Evolutionary conservation across 768 basidiomycete genomes (phyloP).

Genomic region (Boletellus ananas): DNA sequence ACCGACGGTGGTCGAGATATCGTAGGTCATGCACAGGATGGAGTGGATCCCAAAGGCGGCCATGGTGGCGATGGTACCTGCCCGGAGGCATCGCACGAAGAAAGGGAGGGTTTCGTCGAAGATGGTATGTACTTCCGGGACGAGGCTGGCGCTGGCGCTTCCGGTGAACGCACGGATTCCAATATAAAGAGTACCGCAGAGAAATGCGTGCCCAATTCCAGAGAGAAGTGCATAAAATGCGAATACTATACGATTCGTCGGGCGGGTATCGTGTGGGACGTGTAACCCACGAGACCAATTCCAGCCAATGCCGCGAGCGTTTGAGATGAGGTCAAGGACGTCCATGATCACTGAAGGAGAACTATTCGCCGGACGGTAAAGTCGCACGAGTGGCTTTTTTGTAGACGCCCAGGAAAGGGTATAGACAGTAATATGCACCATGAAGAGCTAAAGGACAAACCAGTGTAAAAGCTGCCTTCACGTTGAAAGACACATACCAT

Average conservation of each 20-base stretch:
- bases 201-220: conserved; percentile 15
- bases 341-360: conserved; percentile 25
- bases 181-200: too few species aligned
- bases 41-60: neutral
- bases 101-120: neutral
- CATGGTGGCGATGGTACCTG: neutral
- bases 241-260: conserved; percentile 37
- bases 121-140: too few species aligned
- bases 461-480: too few species aligned
- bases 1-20: neutral
- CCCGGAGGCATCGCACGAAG: neutral
- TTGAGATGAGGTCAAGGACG: conserved; percentile 48
- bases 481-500: too few species aligned
- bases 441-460: conserved; percentile 1
- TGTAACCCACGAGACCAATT: conserved; percentile 42
- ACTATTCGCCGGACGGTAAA: conserved; percentile 1
- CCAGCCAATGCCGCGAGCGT: conserved; percentile 58
- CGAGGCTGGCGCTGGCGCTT: too few species aligned
- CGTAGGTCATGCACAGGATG: neutral
- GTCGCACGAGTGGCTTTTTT: conserved; percentile 12
- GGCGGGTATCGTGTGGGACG: conserved; percentile 38
- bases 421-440: conserved; percentile 9
- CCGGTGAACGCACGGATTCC: too few species aligned
- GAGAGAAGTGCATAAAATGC: conserved; percentile 32
- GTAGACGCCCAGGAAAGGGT: conserved; percentile 11